These are phyloP conservation scores for Leucaena leucocephala DNA, from an alignment of 306 rosid species.

Conservation along the genomic window DNA sequence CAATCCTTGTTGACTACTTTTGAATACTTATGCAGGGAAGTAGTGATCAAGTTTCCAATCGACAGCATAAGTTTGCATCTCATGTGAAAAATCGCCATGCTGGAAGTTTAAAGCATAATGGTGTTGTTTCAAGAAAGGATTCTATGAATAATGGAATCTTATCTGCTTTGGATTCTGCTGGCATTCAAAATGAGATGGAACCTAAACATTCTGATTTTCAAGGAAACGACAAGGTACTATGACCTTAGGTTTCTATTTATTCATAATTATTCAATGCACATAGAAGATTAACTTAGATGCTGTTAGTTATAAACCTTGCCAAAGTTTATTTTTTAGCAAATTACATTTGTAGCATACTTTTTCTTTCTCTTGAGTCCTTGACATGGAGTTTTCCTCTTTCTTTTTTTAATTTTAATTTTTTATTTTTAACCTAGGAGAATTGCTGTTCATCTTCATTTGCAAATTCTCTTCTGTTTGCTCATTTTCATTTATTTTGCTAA, in stretches of 20 bases:
- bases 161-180: slow-evolving; percentile 47
- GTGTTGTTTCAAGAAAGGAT: slow-evolving; percentile 45
- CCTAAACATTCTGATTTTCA: slow-evolving; percentile 54
- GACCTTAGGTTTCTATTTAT: slow-evolving; percentile 44
- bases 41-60: slow-evolving; percentile 60
- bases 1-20: slow-evolving; percentile 25
- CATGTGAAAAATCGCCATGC: slow-evolving; percentile 57
- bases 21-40: slow-evolving; percentile 62
- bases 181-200: slow-evolving; percentile 48
- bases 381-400: neutral
- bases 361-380: slow-evolving; percentile 8
- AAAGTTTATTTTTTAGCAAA: slow-evolving; percentile 10
- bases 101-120: slow-evolving; percentile 49
- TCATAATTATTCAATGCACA: slow-evolving; percentile 7
- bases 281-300: slow-evolving; percentile 26
- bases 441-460: neutral
- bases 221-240: slow-evolving; percentile 66
- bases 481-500: slow-evolving; percentile 27
- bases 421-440: slow-evolving; percentile 1
- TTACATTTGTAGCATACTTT: neutral
- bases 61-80: slow-evolving; percentile 55
- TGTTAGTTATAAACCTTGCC: slow-evolving; percentile 13
- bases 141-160: slow-evolving; percentile 63
- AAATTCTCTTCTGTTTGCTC: slow-evolving; percentile 13
- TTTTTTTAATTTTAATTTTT: neutral